A percentile compares a stretch with the other conserved stretches of the same genome.
Evolutionary conservation across 2,329 filamentous ascomycete species (phyloP).

Genomic region (Apiospora arundinis): DNA sequence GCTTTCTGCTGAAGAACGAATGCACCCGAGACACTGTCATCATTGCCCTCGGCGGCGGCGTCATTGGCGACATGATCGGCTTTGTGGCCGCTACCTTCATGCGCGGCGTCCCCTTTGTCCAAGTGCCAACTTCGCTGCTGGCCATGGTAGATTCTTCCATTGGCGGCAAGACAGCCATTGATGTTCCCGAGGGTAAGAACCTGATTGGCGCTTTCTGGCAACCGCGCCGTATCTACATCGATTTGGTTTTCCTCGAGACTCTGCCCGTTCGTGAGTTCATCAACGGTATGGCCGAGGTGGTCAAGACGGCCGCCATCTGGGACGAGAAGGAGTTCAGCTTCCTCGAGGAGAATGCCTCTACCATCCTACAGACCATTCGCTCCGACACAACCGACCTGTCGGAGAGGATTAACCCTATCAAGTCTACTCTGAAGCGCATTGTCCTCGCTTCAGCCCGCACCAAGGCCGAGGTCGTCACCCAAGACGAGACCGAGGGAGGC

Average conservation of each 20-base stretch:
- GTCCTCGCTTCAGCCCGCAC: slow-evolving; percentile 90
- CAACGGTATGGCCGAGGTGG: slow-evolving; percentile 98
- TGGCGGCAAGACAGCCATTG: slow-evolving; percentile 97
- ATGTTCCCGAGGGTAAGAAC: slow-evolving; percentile 95
- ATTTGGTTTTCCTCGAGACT: slow-evolving; percentile 89
- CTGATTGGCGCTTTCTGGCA: slow-evolving; percentile 97
- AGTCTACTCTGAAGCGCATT: slow-evolving; percentile 74
- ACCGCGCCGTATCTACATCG: slow-evolving; percentile 91
- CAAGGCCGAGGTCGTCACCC: slow-evolving; percentile 93
- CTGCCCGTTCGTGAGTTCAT: slow-evolving; percentile 91
- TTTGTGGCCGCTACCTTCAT: slow-evolving; percentile 99
- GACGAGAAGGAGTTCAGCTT: slow-evolving; percentile 84
- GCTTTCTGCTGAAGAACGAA: slow-evolving; percentile 92
- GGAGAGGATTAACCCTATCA: slow-evolving; percentile 73
- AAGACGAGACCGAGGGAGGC: slow-evolving; percentile 92
- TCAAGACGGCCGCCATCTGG: slow-evolving; percentile 98
- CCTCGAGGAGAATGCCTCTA: slow-evolving; percentile 80
- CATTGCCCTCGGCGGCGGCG: slow-evolving; percentile 91
- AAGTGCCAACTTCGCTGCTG: slow-evolving; percentile 92
- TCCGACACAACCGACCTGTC: slow-evolving; percentile 58
- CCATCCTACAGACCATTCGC: slow-evolving; percentile 76
- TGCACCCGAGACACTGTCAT: slow-evolving; percentile 96
- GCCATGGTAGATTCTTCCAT: slow-evolving; percentile 99
- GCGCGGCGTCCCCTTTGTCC: slow-evolving; percentile 94
- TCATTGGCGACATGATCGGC: slow-evolving; percentile 97